These are phyloP conservation scores for Avena sativa DNA, from an alignment of 176 grass and related monocot species.

Conservation along the genomic window DNA sequence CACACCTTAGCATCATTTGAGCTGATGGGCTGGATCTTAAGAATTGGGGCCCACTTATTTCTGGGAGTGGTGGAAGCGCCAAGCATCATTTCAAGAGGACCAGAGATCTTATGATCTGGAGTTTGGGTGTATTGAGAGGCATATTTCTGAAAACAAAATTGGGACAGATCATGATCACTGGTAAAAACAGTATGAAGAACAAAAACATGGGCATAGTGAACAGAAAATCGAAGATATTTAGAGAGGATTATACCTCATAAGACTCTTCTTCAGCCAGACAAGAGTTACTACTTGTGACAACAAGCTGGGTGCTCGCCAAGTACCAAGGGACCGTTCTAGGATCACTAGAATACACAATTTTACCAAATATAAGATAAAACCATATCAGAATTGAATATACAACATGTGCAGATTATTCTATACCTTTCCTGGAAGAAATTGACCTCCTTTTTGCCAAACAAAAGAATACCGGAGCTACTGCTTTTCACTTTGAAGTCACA, in stretches of 20 bases:
- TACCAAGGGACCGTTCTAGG: background rate
- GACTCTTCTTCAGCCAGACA: background rate
- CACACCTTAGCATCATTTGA: background rate
- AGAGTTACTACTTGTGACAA: background rate
- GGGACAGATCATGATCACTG: background rate
- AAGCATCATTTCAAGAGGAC: background rate
- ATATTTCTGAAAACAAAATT: background rate
- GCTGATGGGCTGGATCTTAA: background rate
- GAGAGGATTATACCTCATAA: background rate
- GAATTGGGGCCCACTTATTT: background rate
- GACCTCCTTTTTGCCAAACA: background rate
- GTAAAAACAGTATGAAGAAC: background rate
- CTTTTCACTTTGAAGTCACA: slow-evolving; percentile 22
- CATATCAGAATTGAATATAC: background rate
- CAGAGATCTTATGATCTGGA: background rate
- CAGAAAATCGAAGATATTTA: background rate
- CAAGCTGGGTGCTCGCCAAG: background rate
- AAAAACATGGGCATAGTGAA: slow-evolving; percentile 4
- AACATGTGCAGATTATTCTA: background rate
- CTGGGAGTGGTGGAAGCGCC: background rate
- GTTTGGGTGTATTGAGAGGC: background rate
- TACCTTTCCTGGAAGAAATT: background rate
- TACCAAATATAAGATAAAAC: background rate
- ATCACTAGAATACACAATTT: slow-evolving; percentile 1
- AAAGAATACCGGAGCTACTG: background rate